A percentile compares a stretch with the other conserved stretches of the same genome.
These are phyloP conservation scores for Coleophoma crateriformis DNA, from an alignment of 2,329 filamentous ascomycete genomes.

Conservation along the genomic window DNA sequence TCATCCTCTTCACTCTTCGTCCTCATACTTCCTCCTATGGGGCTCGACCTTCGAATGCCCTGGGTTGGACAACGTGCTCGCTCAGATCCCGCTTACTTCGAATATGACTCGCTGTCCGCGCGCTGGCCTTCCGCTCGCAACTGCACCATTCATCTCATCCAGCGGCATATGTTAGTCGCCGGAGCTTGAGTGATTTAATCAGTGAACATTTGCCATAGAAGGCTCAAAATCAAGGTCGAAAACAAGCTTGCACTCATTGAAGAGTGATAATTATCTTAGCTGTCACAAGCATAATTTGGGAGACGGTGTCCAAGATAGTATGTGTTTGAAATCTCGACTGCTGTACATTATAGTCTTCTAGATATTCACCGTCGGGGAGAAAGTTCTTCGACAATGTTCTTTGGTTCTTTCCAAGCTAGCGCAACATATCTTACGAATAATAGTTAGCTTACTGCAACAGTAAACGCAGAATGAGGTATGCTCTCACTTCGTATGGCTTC, in stretches of 20 bases:
- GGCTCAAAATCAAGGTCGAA: too few species aligned
- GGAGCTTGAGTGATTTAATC: constrained; percentile 42
- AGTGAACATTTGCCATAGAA: too few species aligned
- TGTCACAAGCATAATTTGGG: too few species aligned
- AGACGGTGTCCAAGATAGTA: constrained; percentile 46
- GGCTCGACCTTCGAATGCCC: constrained; percentile 20
- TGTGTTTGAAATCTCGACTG: too few species aligned
- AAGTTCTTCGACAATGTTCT: constrained; percentile 27
- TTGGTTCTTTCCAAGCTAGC: constrained; percentile 26
- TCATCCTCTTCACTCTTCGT: background rate
- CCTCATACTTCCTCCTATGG: constrained; percentile 4
- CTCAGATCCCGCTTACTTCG: constrained; percentile 40
- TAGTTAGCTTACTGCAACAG: constrained; percentile 1
- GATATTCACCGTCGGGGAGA: constrained; percentile 15
- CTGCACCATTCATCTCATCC: constrained; percentile 73
- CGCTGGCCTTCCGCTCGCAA: constrained; percentile 53
- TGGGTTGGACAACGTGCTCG: constrained; percentile 39
- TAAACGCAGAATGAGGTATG: background rate
- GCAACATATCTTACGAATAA: constrained; percentile 25
- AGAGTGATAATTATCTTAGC: too few species aligned
- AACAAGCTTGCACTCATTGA: too few species aligned
- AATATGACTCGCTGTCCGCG: constrained; percentile 46
- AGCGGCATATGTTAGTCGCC: constrained; percentile 67
- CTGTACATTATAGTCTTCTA: too few species aligned
- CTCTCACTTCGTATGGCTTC: constrained; percentile 59